Evolutionary conservation across 768 basidiomycete genomes (phyloP).

Genomic region (Boletus sensibilis): DNA sequence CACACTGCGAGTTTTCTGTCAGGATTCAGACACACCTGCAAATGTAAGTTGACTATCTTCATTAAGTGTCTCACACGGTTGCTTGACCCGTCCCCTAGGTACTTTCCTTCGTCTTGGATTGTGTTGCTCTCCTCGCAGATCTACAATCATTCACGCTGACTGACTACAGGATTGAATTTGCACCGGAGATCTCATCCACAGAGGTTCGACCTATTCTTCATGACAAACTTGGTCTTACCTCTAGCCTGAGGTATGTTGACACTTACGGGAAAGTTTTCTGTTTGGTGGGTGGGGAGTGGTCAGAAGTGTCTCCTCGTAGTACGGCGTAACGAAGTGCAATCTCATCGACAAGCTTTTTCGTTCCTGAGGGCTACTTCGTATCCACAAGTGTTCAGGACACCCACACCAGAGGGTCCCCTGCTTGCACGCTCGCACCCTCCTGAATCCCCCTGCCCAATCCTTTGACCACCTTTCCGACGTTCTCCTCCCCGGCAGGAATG

Average conservation of each 20-base stretch:
- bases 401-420: constrained; percentile 46
- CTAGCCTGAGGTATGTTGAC: neutral
- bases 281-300: constrained; percentile 12
- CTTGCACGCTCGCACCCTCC: constrained; percentile 45
- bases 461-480: constrained; percentile 44
- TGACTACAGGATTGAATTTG: too few species aligned
- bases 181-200: neutral
- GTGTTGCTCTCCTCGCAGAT: neutral
- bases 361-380: neutral
- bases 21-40: too few species aligned
- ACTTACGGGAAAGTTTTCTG: neutral
- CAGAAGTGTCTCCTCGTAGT: neutral
- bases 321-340: neutral
- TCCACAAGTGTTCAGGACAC: constrained; percentile 8
- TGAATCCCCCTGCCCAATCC: constrained; percentile 40
- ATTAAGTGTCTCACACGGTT: neutral
- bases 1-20: neutral
- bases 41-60: neutral
- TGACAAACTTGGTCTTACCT: neutral
- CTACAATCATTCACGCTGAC: constrained; percentile 3
- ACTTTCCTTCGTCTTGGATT: neutral
- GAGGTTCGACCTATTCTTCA: neutral
- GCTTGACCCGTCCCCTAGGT: constrained; percentile 4
- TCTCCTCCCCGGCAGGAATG: constrained; percentile 43
- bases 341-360: neutral